Conservation (phyloP, 2,329 filamentous ascomycete species). For the Amylocarpus encephaloides region DNA sequence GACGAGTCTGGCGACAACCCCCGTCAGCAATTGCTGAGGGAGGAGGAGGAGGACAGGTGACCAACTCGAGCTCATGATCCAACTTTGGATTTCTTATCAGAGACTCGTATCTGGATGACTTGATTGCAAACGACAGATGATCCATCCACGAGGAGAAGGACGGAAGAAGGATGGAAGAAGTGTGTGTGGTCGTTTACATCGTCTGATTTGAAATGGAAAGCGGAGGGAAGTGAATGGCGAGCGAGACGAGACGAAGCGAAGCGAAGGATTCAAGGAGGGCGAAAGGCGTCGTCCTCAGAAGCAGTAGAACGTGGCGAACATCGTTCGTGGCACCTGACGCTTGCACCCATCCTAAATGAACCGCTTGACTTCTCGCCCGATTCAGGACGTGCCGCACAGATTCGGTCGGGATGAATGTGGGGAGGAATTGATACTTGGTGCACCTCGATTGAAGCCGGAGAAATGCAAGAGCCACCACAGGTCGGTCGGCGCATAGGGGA, state of each 20-base stretch:
- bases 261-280: no score
- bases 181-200: background rate
- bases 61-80: background rate
- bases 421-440: background rate
- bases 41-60: background rate
- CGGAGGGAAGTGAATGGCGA: background rate
- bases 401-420: no score
- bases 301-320: background rate
- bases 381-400: background rate
- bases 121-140: slow-evolving; percentile 2
- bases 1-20: background rate
- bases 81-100: background rate
- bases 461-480: background rate
- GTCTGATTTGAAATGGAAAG: background rate
- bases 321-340: slow-evolving; percentile 1
- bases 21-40: background rate
- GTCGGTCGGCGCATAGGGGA: no score
- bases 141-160: background rate
- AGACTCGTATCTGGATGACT: background rate
- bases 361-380: background rate
- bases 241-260: background rate
- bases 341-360: background rate
- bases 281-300: no score
- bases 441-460: background rate
- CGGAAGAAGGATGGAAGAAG: background rate